A percentile compares a stretch with the other conserved stretches of the same genome.
phyloP scores from a whole-genome alignment of 176 grass and related monocot species.

The Oryza australiensis region DNA sequence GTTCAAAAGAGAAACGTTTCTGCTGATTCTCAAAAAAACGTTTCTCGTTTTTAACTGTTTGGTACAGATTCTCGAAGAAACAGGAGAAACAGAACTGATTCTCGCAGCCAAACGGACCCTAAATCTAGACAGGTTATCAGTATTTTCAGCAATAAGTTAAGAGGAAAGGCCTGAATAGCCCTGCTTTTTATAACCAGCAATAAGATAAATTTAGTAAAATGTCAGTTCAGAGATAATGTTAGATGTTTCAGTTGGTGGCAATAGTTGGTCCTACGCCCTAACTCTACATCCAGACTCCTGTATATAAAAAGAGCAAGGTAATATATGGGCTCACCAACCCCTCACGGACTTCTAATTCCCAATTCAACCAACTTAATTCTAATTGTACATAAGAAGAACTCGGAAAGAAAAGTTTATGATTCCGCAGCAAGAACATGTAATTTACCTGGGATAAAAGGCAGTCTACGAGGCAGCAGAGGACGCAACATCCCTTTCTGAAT shows the following conservation, averaged over 20 bases:
- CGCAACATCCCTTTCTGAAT: constrained; percentile 54
- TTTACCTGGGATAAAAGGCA: constrained; percentile 75
- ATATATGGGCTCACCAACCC: not conserved
- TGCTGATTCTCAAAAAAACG: no score
- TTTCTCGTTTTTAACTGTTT: no score
- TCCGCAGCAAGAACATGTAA: constrained; percentile 9
- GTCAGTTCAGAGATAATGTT: not conserved
- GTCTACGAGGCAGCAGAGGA: constrained; percentile 56
- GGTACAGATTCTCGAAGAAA: no score
- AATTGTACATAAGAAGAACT: not conserved
- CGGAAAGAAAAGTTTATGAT: not conserved
- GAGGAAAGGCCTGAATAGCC: no score
- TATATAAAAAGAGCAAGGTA: no score
- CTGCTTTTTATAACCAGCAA: no score
- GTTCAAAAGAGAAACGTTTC: no score
- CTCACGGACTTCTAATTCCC: not conserved
- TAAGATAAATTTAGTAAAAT: not conserved
- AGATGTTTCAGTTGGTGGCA: no score
- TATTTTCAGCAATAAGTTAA: not conserved
- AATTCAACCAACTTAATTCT: not conserved
- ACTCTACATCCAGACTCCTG: no score
- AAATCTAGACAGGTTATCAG: not conserved
- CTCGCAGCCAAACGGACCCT: no score
- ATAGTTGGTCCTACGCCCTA: no score
- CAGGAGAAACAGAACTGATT: no score